phyloP scores from a whole-genome alignment of 352 stramenopile genomes.

The Globisporangium nodosum region DNA sequence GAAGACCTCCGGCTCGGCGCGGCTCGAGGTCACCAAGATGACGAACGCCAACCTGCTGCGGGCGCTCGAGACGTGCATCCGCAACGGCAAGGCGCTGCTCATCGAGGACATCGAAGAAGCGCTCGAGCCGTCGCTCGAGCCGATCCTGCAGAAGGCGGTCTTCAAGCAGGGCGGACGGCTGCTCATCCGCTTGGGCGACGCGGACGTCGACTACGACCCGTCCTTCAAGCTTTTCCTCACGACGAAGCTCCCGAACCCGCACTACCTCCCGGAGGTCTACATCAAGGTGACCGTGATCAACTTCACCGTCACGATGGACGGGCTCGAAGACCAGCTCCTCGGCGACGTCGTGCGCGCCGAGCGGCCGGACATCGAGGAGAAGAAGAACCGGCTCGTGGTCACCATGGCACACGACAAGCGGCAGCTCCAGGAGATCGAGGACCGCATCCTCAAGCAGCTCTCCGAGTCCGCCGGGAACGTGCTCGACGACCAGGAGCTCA shows the following conservation, averaged over 20 bases:
- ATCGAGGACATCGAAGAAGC: slow-evolving; percentile 92
- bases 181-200: slow-evolving; percentile 89
- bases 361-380: slow-evolving; percentile 90
- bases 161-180: slow-evolving; percentile 88
- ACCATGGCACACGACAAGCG: slow-evolving; percentile 92
- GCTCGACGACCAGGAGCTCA: slow-evolving; percentile 90
- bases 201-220: slow-evolving; percentile 91
- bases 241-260: slow-evolving; percentile 91
- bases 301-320: slow-evolving; percentile 94
- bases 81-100: slow-evolving; percentile 86
- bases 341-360: slow-evolving; percentile 91
- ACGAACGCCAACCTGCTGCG: slow-evolving; percentile 88
- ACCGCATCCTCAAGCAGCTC: slow-evolving; percentile 89
- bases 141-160: slow-evolving; percentile 90
- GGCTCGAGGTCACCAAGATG: slow-evolving; percentile 87
- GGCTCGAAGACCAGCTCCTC: slow-evolving; percentile 90
- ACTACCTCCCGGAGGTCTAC: slow-evolving; percentile 93
- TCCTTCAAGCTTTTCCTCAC: slow-evolving; percentile 91
- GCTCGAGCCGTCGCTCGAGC: slow-evolving; percentile 89
- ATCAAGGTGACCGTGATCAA: slow-evolving; percentile 97
- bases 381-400: slow-evolving; percentile 90
- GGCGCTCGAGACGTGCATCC: slow-evolving; percentile 89
- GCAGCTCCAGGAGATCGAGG: slow-evolving; percentile 91
- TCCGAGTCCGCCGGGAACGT: slow-evolving; percentile 91
- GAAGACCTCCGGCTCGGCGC: slow-evolving; percentile 63